phyloP scores from a whole-genome alignment of 2,329 filamentous ascomycete genomes.

The Aspergillus puulaauensis region DNA sequence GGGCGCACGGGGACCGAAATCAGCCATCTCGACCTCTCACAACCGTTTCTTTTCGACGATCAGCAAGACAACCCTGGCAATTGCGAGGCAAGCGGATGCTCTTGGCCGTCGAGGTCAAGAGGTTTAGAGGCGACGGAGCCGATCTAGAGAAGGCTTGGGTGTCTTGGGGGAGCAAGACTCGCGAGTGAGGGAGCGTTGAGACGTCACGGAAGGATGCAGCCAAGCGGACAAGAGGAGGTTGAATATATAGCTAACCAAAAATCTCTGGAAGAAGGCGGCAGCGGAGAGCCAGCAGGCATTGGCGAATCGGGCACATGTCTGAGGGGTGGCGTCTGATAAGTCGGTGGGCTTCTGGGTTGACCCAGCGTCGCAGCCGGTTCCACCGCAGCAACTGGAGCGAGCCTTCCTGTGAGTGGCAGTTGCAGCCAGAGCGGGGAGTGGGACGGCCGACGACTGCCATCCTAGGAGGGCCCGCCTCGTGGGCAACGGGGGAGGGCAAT shows the following conservation, averaged over 20 bases:
- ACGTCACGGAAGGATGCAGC: conserved; percentile 23
- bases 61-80: neutral
- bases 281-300: conserved; percentile 15
- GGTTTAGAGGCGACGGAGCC: conserved; percentile 10
- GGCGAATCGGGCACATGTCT: conserved; percentile 21
- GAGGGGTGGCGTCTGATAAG: conserved; percentile 22
- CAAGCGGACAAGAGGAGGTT: conserved; percentile 18
- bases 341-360: conserved; percentile 14
- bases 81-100: conserved; percentile 4
- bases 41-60: neutral
- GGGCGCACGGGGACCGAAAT: conserved; percentile 43
- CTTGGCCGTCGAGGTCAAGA: conserved; percentile 15
- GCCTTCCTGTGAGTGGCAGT: too few relatives aligned
- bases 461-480: neutral
- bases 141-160: conserved; percentile 6
- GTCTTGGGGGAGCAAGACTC: conserved; percentile 8
- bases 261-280: conserved; percentile 17
- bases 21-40: conserved; percentile 30
- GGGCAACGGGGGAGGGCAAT: neutral
- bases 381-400: conserved; percentile 5
- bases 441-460: neutral
- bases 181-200: conserved; percentile 9
- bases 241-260: conserved; percentile 19
- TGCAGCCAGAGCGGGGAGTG: neutral
- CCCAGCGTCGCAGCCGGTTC: conserved; percentile 8